Base-by-base conservation (phyloP, 345 rosid genomes). In the Hypericum perforatum region DNA sequence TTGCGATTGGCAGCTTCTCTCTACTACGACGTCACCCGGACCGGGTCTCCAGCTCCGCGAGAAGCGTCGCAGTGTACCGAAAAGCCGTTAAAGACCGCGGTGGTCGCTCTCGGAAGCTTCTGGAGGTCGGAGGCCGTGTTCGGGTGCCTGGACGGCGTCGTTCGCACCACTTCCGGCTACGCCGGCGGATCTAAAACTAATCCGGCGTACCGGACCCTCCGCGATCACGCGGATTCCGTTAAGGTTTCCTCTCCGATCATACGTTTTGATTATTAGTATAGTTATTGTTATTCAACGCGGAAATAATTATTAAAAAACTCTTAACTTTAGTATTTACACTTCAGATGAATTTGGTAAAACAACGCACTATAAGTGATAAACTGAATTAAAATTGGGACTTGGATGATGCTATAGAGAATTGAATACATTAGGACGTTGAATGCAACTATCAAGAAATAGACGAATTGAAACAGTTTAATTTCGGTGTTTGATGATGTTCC, bases 81-180 rank as follows among this genome's bases (percentile, higher is more conserved):
- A 4, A 1, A 51, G 6, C 76, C 73, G 0, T 49, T 68, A 5
- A 79, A 70, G 58, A 67, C 70, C 0, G 96, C 98, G 9, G 88
- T 88, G 45, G 85, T 88, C 40, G 74, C 98, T 12, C 85, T 88
- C 3, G 96, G 98, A 0, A 75, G 98, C 79, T 91, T 91, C 85
- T 91, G 84, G 98, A 70, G 98, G 72, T 87, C 96, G 16, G 98
- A 91, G 53, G 84, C 98, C 2, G 85, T 75, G 5, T 91, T 91
- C 62, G 96, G 98, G 0, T 91, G 98, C 76, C 63, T 83, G 46
- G 49, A 77, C 14, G 98, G 98, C 52, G 90, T 87, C 32, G 74
- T 85, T 0, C 82, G 88, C 41, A 87, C 96, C 16, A 76, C 86
- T 0, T 68, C 59, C 7, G 95, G 90, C 9, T 91, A 88, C 61